Evolutionary conservation across 352 stramenopile genomes (phyloP).

Genomic region (Pythium dissotocum): DNA sequence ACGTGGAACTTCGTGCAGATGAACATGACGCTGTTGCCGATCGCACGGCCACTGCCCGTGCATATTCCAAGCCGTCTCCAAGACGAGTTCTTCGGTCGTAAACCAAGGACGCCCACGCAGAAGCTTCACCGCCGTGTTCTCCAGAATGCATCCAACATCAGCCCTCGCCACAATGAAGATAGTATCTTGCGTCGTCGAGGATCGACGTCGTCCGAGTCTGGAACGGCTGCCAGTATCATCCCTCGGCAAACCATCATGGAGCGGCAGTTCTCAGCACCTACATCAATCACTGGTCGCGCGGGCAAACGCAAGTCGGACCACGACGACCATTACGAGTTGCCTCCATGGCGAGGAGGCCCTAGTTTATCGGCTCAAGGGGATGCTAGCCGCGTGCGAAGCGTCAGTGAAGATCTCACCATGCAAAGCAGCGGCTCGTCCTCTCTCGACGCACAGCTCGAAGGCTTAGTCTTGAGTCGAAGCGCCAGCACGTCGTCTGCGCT

Average conservation of each 20-base stretch:
- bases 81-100: constrained; percentile 42
- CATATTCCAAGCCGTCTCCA: constrained; percentile 45
- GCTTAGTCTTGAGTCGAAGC: constrained; percentile 37
- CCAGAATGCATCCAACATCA: constrained; percentile 62
- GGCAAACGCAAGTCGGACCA: constrained; percentile 23
- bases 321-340: constrained; percentile 15
- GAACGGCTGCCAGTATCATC: constrained; percentile 1
- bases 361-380: background rate
- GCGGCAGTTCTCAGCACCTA: constrained; percentile 20
- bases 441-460: constrained; percentile 16
- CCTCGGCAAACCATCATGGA: constrained; percentile 10
- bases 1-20: constrained; percentile 87
- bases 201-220: constrained; percentile 16
- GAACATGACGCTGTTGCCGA: constrained; percentile 83
- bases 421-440: constrained; percentile 17
- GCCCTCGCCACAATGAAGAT: constrained; percentile 52
- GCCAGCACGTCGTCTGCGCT: constrained; percentile 36
- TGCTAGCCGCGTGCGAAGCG: constrained; percentile 34
- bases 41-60: constrained; percentile 66
- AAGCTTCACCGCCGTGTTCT: constrained; percentile 57
- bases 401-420: constrained; percentile 40
- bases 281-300: constrained; percentile 1
- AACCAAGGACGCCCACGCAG: constrained; percentile 68
- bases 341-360: background rate
- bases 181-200: constrained; percentile 16